Evolutionary conservation across 305 asterid genomes (phyloP), one percentile per base, ranked within the genome.

Genomic region (Fraxinus nigra): DNA sequence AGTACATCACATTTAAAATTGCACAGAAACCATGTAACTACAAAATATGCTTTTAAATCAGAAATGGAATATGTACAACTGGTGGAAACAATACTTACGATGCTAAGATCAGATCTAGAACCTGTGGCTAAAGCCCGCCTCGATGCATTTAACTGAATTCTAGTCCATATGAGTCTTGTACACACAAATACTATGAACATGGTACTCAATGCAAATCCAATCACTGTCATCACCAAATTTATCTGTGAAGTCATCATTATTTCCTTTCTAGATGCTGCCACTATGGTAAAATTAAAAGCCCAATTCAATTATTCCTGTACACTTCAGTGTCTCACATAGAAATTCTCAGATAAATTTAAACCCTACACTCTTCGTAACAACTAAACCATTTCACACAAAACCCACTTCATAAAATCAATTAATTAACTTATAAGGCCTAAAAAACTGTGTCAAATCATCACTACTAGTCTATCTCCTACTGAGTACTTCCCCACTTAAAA

Each of bases 191-290:
- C 95, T 63, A 95, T 93, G 87, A 95, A 93, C 93, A 91, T 82
- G 51, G 86, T 89, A 86, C 98, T 95, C 73, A 92, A 82, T 7
- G 92, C 87, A 88, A 93, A 95, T 80, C 98, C 98, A 87, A 93
- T 89, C 84, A 93, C 98, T 40, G 98, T 92, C 98, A 93, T 95
- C 91, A 93, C 98, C 88, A 95, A 85, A 87, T 95, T 95, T 83
- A 84, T 83, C 81, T 91, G 89, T 6, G 93, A 84, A 88, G 97
- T 85, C 85, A 82, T 90, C 97, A 87, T 91, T 82, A 32, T 65
- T 46, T 82, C 40, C 79, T 34, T 46, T 33, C 59, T 61, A 35
- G 69, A 28, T 67, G 37, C 30, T 77, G 24, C 72, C 72, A 77
- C 72, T 81, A 63, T 83, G 30, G 22, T 70, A 63, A 79, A 63